phyloP scores from a whole-genome alignment of 2,329 filamentous ascomycete species.

The Zymoseptoria ardabiliae region DNA sequence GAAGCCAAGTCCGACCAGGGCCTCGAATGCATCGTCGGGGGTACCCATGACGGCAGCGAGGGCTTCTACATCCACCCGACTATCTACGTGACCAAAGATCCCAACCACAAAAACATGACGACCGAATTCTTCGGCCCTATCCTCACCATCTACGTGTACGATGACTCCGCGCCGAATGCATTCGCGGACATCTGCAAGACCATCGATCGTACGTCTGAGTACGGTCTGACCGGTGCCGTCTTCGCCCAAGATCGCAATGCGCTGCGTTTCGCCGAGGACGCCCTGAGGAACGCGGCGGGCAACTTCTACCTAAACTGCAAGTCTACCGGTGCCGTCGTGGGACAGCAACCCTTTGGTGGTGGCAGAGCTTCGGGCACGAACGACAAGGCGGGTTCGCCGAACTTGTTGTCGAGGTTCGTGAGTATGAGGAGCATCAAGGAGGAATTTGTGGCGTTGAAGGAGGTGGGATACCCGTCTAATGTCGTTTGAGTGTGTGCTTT shows the following conservation, averaged over 20 bases:
- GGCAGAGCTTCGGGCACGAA: constrained; percentile 51
- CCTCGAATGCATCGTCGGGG: constrained; percentile 66
- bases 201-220: constrained; percentile 66
- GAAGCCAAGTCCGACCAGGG: constrained; percentile 68
- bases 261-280: constrained; percentile 62
- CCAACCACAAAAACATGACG: constrained; percentile 64
- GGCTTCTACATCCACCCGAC: constrained; percentile 83
- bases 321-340: constrained; percentile 47
- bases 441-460: constrained; percentile 43
- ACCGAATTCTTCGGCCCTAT: constrained; percentile 80
- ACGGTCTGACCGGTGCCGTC: constrained; percentile 68
- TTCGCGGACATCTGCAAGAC: constrained; percentile 55
- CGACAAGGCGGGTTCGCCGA: constrained; percentile 50
- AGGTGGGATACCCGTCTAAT: constrained; percentile 49
- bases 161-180: constrained; percentile 51
- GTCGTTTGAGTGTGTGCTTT: constrained; percentile 10
- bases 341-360: constrained; percentile 41
- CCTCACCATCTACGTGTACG: constrained; percentile 68
- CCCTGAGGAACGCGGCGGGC: constrained; percentile 63
- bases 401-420: constrained; percentile 46
- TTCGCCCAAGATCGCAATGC: constrained; percentile 64
- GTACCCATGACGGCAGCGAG: constrained; percentile 67
- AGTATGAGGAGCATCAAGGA: constrained; percentile 52
- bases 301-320: constrained; percentile 88
- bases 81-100: constrained; percentile 67